Conservation (phyloP, 202 grass and related monocot genomes). For the Musa balbisiana region DNA sequence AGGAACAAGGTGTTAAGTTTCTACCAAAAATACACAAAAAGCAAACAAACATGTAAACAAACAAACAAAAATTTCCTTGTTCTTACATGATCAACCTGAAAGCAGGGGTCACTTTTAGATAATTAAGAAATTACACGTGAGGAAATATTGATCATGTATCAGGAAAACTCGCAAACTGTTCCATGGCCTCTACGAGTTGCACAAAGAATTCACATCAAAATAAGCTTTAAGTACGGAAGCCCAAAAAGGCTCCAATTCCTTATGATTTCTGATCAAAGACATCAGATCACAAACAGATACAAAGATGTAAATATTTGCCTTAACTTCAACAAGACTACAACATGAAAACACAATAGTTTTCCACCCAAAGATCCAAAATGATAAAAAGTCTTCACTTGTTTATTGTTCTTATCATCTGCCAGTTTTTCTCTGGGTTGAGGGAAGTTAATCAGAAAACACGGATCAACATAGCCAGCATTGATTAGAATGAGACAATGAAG, state of each 20-base stretch:
- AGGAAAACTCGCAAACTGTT: background rate
- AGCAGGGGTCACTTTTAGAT: background rate
- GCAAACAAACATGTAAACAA: background rate
- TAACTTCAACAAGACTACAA: background rate
- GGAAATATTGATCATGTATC: background rate
- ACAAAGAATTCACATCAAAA: no score
- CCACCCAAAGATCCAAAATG: background rate
- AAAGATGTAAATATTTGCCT: no score
- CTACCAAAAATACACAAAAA: background rate
- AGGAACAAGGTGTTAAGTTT: background rate
- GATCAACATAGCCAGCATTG: no score
- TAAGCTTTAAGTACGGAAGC: no score
- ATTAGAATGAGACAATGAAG: no score
- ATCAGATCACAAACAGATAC: no score
- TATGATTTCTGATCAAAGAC: no score
- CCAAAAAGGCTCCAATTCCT: no score
- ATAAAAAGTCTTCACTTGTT: background rate
- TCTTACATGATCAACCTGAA: background rate
- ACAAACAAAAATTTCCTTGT: background rate
- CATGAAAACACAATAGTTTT: background rate
- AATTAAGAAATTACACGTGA: background rate
- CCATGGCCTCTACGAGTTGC: no score
- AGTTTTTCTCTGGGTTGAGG: no score
- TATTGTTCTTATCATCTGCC: background rate
- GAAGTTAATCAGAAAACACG: no score